phyloP scores from a whole-genome alignment of 1,139 yeast species.

The Candida tropicalis region DNA sequence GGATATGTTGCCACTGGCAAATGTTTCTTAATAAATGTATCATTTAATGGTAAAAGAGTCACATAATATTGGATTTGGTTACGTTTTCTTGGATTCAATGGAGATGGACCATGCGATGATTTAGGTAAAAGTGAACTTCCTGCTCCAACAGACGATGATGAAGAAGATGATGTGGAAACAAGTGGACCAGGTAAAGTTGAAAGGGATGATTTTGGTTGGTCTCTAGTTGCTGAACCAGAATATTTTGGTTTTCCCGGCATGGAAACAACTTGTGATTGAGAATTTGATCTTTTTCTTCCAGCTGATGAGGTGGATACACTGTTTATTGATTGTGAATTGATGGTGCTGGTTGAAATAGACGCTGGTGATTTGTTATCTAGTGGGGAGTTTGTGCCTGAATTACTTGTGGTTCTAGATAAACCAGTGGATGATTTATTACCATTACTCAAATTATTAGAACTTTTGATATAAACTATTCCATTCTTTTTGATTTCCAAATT shows the following conservation, averaged over 20 bases:
- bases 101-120: slow-evolving; percentile 14
- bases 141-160: background rate
- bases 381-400: background rate
- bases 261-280: slow-evolving; percentile 37
- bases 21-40: slow-evolving; percentile 79
- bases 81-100: slow-evolving; percentile 26
- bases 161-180: slow-evolving; percentile 9
- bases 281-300: slow-evolving; percentile 40
- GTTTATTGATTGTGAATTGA: slow-evolving; percentile 3
- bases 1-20: slow-evolving; percentile 82
- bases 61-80: slow-evolving; percentile 53
- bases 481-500: slow-evolving; percentile 14
- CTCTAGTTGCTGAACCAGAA: slow-evolving; percentile 1
- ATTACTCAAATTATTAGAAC: slow-evolving; percentile 4
- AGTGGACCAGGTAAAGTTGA: slow-evolving; percentile 10
- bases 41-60: slow-evolving; percentile 74
- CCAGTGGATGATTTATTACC: slow-evolving; percentile 3
- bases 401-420: slow-evolving; percentile 4
- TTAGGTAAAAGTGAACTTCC: slow-evolving; percentile 11
- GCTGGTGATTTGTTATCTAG: slow-evolving; percentile 1
- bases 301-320: slow-evolving; percentile 1
- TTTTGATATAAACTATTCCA: slow-evolving; percentile 14
- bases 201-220: slow-evolving; percentile 8
- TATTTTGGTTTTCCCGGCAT: slow-evolving; percentile 16
- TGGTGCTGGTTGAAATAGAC: background rate